A percentile compares a stretch with the other conserved stretches of the same genome.
Conservation (phyloP, 139 green algal species). For the Coelastrella sp. region DNA sequence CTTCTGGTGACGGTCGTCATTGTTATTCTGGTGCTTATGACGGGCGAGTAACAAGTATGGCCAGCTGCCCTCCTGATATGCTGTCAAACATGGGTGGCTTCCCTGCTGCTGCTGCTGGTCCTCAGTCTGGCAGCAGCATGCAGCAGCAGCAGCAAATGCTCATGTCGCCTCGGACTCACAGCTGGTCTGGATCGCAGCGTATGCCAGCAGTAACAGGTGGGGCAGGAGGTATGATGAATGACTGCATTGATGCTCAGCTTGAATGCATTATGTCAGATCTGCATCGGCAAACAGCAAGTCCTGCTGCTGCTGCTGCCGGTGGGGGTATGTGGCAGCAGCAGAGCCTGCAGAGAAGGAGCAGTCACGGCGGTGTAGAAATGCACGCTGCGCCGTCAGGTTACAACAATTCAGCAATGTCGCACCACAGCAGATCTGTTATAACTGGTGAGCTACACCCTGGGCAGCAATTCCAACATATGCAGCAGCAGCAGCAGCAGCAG, state of each 20-base stretch:
- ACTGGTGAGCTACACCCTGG: neutral
- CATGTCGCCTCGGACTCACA: neutral
- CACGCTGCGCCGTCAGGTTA: neutral
- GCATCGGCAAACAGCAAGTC: neutral
- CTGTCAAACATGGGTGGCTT: neutral
- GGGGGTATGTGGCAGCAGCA: conserved; percentile 4
- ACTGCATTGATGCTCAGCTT: too few species aligned
- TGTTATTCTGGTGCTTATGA: too few species aligned
- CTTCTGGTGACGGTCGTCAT: too few species aligned
- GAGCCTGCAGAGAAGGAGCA: neutral
- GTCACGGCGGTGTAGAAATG: neutral
- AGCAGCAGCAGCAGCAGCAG: conserved; percentile 3
- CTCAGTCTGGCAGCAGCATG: neutral
- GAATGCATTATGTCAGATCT: too few species aligned
- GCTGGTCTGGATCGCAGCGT: neutral
- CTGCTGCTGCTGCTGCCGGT: neutral
- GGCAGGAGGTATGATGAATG: too few species aligned
- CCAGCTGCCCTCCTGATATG: conserved; percentile 1
- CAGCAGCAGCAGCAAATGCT: neutral
- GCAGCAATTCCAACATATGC: neutral
- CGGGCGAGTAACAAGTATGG: neutral
- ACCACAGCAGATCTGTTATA: conserved; percentile 21
- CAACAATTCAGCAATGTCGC: neutral
- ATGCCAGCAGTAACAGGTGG: neutral
- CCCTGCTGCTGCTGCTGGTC: neutral